Base-by-base conservation (phyloP, 106 monocot genomes). In the Dendrobium catenatum region DNA sequence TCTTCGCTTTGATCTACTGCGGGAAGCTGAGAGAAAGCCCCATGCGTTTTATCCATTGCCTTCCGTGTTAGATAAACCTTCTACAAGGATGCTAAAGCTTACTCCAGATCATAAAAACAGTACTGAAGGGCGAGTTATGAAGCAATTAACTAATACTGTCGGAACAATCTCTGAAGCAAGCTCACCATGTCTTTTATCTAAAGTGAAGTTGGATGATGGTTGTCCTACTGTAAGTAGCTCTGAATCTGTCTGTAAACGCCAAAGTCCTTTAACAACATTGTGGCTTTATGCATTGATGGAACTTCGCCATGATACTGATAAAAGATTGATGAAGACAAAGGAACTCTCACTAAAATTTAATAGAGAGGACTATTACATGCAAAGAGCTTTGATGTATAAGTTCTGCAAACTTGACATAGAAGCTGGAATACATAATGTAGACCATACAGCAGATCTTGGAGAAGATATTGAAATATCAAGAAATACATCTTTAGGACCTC, bases 401-500 rank as follows among this genome's bases (percentile, higher is more conserved):
- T 84, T 86, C 16, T 82, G 83, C 6, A 92, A 89, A 82, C 75
- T 81, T n/a, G 86, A 86, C 15, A 67, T 31, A 42, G 59, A 86
- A 54, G 74, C 85, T 76, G 87, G 84, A 81, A 67, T 79, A 9
- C 76, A 81, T 13, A 77, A 40, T 40, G 31, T 83, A 40, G 84
- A 56, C 16, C 79, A 48, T 66, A 79, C 84, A 73, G 85, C 86
- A 13, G 88, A 91, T 41, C 44, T 73, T 17, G 82, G 92, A 61
- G 92, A 92, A 40, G 86, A 82, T 59, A 82, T 93, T 67, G 87
- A 88, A 3, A 68, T 89, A 44, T 55, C 85, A 27, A 79, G 87
- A 82, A 91, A 82, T 81, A 82, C 84, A 22, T 87, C 88, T 42
- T 83, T 80, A 29, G 90, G 95, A 41, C 89, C 95, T 31, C 91